These are phyloP conservation scores for Lagerstroemia speciosa DNA, from an alignment of 345 rosid species.

Conservation along the genomic window DNA sequence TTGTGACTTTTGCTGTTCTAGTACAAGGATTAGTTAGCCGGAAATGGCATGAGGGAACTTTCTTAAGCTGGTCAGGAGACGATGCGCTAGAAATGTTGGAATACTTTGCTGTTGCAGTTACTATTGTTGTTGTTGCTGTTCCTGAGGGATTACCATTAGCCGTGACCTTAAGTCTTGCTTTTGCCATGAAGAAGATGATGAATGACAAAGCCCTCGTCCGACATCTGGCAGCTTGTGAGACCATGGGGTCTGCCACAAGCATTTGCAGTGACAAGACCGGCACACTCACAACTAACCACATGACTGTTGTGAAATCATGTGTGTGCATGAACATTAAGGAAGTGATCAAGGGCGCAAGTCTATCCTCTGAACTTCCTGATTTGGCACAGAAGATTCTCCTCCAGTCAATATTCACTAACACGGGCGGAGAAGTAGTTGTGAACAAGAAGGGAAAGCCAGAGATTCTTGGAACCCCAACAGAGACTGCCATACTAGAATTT, in stretches of 20 bases:
- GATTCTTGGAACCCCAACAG: slow-evolving; percentile 84
- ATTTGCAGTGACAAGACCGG: slow-evolving; percentile 96
- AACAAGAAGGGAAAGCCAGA: slow-evolving; percentile 59
- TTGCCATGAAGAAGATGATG: slow-evolving; percentile 99
- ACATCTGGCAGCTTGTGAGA: slow-evolving; percentile 90
- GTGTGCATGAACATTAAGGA: slow-evolving; percentile 60
- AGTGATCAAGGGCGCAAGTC: slow-evolving; percentile 21
- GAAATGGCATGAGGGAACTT: slow-evolving; percentile 41
- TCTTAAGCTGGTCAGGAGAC: slow-evolving; percentile 67
- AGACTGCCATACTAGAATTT: slow-evolving; percentile 73
- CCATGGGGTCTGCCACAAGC: slow-evolving; percentile 94
- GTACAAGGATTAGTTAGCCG: slow-evolving; percentile 59
- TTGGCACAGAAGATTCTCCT: slow-evolving; percentile 43
- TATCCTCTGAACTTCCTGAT: slow-evolving; percentile 52
- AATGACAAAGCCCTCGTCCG: slow-evolving; percentile 90
- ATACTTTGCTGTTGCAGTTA: slow-evolving; percentile 82
- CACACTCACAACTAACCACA: slow-evolving; percentile 80
- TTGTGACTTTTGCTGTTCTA: slow-evolving; percentile 74
- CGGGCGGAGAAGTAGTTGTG: slow-evolving; percentile 77
- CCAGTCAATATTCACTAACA: slow-evolving; percentile 80
- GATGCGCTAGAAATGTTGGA: slow-evolving; percentile 69
- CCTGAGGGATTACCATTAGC: slow-evolving; percentile 96
- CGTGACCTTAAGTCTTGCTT: slow-evolving; percentile 92
- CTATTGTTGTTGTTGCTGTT: slow-evolving; percentile 93
- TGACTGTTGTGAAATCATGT: slow-evolving; percentile 90